Conservation (phyloP, 164 flowering plant genomes). For the Aristolochia californica region DNA sequence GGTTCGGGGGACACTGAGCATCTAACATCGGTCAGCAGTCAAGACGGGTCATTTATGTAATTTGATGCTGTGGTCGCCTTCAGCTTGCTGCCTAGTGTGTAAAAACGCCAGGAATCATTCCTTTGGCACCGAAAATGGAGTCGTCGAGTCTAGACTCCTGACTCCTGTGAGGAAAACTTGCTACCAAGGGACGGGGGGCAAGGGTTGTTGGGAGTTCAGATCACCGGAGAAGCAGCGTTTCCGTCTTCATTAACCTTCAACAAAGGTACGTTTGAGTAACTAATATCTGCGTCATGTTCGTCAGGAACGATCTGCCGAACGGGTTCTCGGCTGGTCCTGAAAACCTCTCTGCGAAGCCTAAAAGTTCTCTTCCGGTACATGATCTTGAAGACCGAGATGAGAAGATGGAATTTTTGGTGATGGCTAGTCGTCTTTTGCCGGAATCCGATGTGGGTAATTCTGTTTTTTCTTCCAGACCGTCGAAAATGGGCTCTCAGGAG, state of each 20-base stretch:
- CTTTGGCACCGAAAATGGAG: not conserved
- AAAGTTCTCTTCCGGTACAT: too few species aligned
- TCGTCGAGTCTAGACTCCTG: not conserved
- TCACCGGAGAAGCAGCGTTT: not conserved
- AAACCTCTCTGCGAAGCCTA: not conserved
- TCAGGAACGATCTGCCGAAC: not conserved
- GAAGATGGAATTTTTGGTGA: slow-evolving; percentile 1
- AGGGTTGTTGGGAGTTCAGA: not conserved
- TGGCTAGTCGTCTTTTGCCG: slow-evolving; percentile 3
- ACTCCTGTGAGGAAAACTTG: not conserved
- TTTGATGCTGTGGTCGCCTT: not conserved
- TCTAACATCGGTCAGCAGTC: too few species aligned
- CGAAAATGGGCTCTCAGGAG: slow-evolving; percentile 42
- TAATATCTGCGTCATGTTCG: not conserved
- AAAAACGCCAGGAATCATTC: not conserved
- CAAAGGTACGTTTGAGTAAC: not conserved
- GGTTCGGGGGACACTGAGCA: too few species aligned
- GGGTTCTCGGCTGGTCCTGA: not conserved
- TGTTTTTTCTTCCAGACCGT: not conserved
- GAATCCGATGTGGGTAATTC: slow-evolving; percentile 3
- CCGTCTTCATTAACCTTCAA: not conserved
- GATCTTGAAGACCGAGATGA: slow-evolving; percentile 1
- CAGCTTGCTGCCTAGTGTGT: not conserved
- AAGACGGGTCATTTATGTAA: not conserved
- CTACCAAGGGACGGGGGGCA: not conserved